Base-by-base conservation (phyloP, 768 basidiomycete genomes). In the Austroboletus eburneus region DNA sequence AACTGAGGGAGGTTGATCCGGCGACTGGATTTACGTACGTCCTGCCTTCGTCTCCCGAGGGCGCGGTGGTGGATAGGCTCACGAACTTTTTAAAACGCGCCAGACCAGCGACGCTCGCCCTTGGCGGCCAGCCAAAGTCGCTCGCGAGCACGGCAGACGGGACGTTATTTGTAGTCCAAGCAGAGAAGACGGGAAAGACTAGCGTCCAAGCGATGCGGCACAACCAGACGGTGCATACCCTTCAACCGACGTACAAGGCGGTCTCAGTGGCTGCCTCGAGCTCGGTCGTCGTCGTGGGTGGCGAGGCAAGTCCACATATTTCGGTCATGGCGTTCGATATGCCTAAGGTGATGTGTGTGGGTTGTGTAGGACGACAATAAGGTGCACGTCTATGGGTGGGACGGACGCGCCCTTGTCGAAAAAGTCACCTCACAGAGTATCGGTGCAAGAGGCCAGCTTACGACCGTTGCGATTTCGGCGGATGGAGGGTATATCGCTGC, bases 401-500 rank as follows among this genome's bases (percentile, higher is more conserved):
- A 85, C 48, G 85, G 82, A 1, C 80, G 78, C 50, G 55, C 47
- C 13, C 59, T 91, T 46, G 78, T 71, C 39, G 82, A 85, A 60
- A 64, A 60, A 23, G 76, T 66, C 0, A 70, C 78, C 3, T 69
- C 88, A 9, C 81, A 85, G 51, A 81, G 80, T 25, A 86, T 87
- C 63, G 78, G 77, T 53, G 9, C 51, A 1, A 47, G 60, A 35
- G 87, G 83, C 13, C 69, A 78, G 7, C 71, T 97, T 17, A 83
- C 83, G 34, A 81, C 81, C 1, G 64, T 97, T 6, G 79, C 87
- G 0, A 87, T 96, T 68, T 88, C 90, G 0, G 79, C 83, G 0
- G 83, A 95, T 62, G 88, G 87, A 0, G 71, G 68, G 18, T 67
- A 81, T 30, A 72, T 98, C 10, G 91, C 87, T 43, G 76, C 84